phyloP scores from a whole-genome alignment of 495 filamentous ascomycete genomes.

The Parathielavia appendiculata region DNA sequence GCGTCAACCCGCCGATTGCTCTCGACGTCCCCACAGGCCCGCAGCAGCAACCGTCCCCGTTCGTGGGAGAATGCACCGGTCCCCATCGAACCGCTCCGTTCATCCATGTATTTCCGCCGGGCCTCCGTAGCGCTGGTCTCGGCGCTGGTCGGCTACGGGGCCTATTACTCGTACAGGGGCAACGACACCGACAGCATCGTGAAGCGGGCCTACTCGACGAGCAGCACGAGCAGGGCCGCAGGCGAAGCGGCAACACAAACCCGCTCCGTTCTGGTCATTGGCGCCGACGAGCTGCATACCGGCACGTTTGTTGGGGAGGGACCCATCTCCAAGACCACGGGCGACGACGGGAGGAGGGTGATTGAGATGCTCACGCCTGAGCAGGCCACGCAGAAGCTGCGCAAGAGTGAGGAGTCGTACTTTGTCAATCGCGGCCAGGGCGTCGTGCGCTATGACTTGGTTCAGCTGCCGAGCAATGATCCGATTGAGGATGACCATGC shows the following conservation, averaged over 20 bases:
- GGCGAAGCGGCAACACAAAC: constrained; percentile 28
- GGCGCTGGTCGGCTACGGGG: constrained; percentile 47
- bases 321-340: constrained; percentile 79
- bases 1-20: constrained; percentile 20
- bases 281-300: constrained; percentile 78
- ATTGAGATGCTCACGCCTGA: constrained; percentile 95
- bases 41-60: constrained; percentile 20
- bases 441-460: constrained; percentile 92
- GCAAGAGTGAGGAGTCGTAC: constrained; percentile 86
- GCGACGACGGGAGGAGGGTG: constrained; percentile 71
- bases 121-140: constrained; percentile 42
- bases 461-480: constrained; percentile 90
- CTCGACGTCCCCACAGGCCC: constrained; percentile 20
- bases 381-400: constrained; percentile 83
- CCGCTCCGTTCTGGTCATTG: constrained; percentile 64
- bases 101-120: constrained; percentile 48
- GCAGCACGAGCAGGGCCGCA: constrained; percentile 10
- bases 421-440: constrained; percentile 83
- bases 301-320: constrained; percentile 72
- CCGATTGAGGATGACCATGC: constrained; percentile 98
- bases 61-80: constrained; percentile 4
- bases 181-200: constrained; percentile 26
- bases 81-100: constrained; percentile 39
- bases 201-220: constrained; percentile 26
- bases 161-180: constrained; percentile 46